Percentiles rank a stretch among this genome's conserved stretches.
phyloP scores from a whole-genome alignment of 2,329 filamentous ascomycete genomes.

The Pestalotiopsis sp. region DNA sequence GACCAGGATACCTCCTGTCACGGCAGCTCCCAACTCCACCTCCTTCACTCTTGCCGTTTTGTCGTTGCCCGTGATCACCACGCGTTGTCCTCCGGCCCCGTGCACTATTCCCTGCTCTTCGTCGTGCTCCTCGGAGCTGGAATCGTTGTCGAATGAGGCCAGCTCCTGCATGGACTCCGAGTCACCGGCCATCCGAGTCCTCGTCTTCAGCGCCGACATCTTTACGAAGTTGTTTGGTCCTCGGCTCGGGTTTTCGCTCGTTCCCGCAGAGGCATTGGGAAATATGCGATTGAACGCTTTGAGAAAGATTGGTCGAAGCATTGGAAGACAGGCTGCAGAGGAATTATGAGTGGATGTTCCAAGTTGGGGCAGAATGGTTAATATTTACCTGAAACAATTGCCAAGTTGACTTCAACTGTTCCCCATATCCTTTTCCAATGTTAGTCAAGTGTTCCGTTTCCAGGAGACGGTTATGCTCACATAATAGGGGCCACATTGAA shows the following conservation, averaged over 20 bases:
- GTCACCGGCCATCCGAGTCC: background rate
- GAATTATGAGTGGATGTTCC: background rate
- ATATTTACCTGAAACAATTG: constrained; percentile 28
- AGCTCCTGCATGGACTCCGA: constrained; percentile 4
- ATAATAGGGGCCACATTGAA: constrained; percentile 28
- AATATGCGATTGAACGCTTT: constrained; percentile 8
- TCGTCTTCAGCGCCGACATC: background rate
- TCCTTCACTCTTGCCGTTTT: background rate
- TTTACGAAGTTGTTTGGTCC: background rate
- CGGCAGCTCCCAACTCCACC: background rate
- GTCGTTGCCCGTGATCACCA: constrained; percentile 5
- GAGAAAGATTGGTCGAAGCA: constrained; percentile 12
- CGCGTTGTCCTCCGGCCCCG: background rate
- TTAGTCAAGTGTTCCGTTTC: too few relatives aligned
- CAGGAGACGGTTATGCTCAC: too few relatives aligned
- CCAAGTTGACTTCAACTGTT: constrained; percentile 31
- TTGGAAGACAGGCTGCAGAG: constrained; percentile 10
- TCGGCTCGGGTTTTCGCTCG: background rate
- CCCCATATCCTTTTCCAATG: constrained; percentile 24
- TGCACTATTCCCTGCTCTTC: background rate
- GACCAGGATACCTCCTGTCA: background rate
- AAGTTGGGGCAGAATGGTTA: too few relatives aligned
- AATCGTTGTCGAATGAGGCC: background rate
- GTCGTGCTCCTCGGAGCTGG: background rate
- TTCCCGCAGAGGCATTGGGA: background rate